Evolutionary conservation across 116 monocot genomes (phyloP).

Genomic region (Dioscorea cayenensis): DNA sequence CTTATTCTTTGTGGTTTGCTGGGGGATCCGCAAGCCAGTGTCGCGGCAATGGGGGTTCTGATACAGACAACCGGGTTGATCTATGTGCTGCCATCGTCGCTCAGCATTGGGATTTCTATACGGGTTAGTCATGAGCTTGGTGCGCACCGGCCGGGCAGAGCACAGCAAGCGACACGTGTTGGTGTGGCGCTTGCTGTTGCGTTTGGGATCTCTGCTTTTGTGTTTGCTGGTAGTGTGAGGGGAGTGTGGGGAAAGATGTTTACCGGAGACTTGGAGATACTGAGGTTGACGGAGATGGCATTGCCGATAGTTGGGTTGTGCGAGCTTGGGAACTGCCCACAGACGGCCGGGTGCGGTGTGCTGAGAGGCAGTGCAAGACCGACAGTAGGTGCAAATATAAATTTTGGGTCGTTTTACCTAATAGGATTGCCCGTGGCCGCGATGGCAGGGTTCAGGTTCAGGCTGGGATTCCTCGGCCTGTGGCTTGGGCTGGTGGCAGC

Average conservation of each 20-base stretch:
- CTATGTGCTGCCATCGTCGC: slow-evolving; percentile 45
- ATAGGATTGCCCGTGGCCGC: slow-evolving; percentile 36
- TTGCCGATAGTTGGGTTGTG: slow-evolving; percentile 41
- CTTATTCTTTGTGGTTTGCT: slow-evolving; percentile 32
- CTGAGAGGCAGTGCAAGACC: slow-evolving; percentile 36
- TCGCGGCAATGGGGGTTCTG: slow-evolving; percentile 36
- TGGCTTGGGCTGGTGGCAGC: slow-evolving; percentile 38
- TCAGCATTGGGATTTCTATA: slow-evolving; percentile 27
- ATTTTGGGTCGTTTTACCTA: slow-evolving; percentile 35
- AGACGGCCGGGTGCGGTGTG: slow-evolving; percentile 42
- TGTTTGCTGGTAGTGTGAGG: slow-evolving; percentile 13
- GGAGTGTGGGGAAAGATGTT: slow-evolving; percentile 36
- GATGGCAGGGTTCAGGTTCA: slow-evolving; percentile 15
- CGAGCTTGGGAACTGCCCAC: slow-evolving; percentile 39
- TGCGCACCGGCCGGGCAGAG: slow-evolving; percentile 11
- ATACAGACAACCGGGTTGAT: slow-evolving; percentile 40
- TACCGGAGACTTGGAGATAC: slow-evolving; percentile 18
- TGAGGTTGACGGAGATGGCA: slow-evolving; percentile 20
- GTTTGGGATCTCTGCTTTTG: slow-evolving; percentile 17
- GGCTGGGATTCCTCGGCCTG: slow-evolving; percentile 34
- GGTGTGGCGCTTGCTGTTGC: slow-evolving; percentile 10
- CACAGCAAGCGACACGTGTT: slow-evolving; percentile 5
- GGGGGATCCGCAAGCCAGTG: slow-evolving; percentile 16
- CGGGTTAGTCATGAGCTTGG: slow-evolving; percentile 39
- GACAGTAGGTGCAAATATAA: slow-evolving; percentile 25